These are phyloP conservation scores for Spergularia marina DNA, from an alignment of 148 eudicot species.

Conservation along the genomic window DNA sequence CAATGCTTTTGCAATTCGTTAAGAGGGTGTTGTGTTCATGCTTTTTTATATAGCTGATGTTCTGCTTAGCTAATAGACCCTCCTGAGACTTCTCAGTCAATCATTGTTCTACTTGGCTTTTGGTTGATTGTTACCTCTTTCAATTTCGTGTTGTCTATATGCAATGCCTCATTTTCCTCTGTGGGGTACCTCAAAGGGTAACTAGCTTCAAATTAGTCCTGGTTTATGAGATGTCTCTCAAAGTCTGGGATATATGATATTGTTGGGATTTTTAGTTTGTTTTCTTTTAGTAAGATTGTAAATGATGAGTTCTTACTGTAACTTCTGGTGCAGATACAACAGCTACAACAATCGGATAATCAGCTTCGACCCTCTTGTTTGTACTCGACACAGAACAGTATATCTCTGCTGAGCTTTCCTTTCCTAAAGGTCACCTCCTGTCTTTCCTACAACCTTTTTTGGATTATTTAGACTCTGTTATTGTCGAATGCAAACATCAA, in stretches of 20 bases:
- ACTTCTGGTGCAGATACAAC: constrained; percentile 22
- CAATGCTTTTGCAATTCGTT: not conserved
- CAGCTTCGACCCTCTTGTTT: not conserved
- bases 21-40: not conserved
- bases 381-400: not conserved
- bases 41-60: too few species aligned
- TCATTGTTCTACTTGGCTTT: too few species aligned
- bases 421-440: not conserved
- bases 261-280: not conserved
- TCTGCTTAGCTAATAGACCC: too few species aligned
- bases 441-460: not conserved
- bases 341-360: not conserved
- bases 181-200: not conserved
- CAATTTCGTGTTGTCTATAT: not conserved
- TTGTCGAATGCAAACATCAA: constrained; percentile 61
- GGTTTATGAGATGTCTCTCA: not conserved
- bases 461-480: not conserved
- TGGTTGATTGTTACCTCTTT: not conserved
- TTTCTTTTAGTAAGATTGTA: constrained; percentile 1
- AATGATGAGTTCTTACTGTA: not conserved
- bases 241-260: not conserved
- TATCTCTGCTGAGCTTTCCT: not conserved
- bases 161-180: not conserved
- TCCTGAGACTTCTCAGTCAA: too few species aligned
- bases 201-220: not conserved